These are phyloP conservation scores for Kwoniella newhampshirensis DNA, from an alignment of 768 basidiomycete species.

Conservation along the genomic window DNA sequence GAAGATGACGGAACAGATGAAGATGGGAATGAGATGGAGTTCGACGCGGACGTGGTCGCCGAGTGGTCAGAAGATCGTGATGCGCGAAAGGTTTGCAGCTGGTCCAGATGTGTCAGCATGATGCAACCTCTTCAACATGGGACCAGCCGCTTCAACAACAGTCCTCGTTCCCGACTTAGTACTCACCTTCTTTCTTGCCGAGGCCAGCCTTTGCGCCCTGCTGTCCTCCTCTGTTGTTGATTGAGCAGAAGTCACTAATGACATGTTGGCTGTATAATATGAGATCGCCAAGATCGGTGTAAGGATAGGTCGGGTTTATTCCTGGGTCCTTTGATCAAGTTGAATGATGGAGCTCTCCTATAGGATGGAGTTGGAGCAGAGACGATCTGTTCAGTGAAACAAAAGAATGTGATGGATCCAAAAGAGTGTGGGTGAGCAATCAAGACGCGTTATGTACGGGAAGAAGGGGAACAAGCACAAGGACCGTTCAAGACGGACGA, in stretches of 20 bases:
- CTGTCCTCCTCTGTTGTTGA: conserved; percentile 16
- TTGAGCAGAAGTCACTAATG: neutral
- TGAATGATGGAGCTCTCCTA: no score
- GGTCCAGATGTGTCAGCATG: conserved; percentile 2
- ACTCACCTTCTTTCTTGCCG: conserved; percentile 42
- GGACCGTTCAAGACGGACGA: neutral
- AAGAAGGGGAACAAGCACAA: neutral
- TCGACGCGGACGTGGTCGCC: conserved; percentile 8
- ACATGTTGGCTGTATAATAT: neutral
- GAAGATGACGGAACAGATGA: conserved; percentile 5
- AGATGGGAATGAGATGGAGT: conserved; percentile 4
- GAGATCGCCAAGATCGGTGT: no score
- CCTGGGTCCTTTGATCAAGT: no score
- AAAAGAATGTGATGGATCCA: conserved; percentile 13
- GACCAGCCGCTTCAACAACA: no score
- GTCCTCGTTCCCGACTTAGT: no score
- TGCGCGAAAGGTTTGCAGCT: conserved; percentile 40
- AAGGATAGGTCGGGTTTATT: no score
- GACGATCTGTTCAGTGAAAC: no score
- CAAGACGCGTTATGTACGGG: conserved; percentile 12
- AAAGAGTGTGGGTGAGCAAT: neutral
- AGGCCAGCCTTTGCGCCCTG: conserved; percentile 30
- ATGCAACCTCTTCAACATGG: no score
- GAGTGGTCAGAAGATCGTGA: conserved; percentile 30
- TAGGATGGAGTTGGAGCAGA: no score